Conservation (phyloP, 768 basidiomycete species). For the Leccinum obscurum region DNA sequence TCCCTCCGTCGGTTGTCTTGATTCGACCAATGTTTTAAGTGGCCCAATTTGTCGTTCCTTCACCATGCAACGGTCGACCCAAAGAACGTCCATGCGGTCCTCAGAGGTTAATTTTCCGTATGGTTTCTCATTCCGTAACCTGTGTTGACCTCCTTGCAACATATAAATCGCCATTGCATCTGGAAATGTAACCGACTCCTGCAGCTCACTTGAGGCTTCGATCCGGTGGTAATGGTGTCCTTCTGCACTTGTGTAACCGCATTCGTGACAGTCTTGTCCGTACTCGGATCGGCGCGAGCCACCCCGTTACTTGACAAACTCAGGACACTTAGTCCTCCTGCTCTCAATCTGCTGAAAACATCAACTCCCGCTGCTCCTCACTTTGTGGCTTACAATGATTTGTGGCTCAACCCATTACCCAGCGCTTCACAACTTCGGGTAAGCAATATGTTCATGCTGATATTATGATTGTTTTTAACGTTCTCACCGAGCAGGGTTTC, state of each 20-base stretch:
- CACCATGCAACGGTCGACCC: background rate
- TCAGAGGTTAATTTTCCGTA: background rate
- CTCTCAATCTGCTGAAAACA: slow-evolving; percentile 22
- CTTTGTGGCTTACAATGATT: slow-evolving; percentile 45
- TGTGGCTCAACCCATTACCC: slow-evolving; percentile 46
- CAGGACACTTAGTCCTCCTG: slow-evolving; percentile 21
- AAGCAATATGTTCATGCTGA: background rate
- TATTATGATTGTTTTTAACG: background rate
- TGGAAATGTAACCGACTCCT: background rate
- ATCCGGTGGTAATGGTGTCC: slow-evolving; percentile 16
- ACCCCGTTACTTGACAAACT: slow-evolving; percentile 25
- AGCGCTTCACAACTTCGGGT: slow-evolving; percentile 45
- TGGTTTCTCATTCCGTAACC: background rate
- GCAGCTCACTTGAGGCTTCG: slow-evolving; percentile 1
- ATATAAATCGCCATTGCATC: slow-evolving; percentile 16
- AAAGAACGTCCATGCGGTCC: background rate
- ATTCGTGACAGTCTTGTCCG: slow-evolving; percentile 7
- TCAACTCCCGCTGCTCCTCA: slow-evolving; percentile 46
- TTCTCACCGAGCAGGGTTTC: slow-evolving; percentile 27
- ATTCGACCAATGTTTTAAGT: background rate
- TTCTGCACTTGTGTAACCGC: slow-evolving; percentile 8
- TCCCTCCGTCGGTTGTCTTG: background rate
- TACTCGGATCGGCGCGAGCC: slow-evolving; percentile 14
- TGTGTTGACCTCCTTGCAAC: background rate
- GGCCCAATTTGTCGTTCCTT: background rate